phyloP scores from a whole-genome alignment of 768 basidiomycete species.

The Kwoniella pini region DNA sequence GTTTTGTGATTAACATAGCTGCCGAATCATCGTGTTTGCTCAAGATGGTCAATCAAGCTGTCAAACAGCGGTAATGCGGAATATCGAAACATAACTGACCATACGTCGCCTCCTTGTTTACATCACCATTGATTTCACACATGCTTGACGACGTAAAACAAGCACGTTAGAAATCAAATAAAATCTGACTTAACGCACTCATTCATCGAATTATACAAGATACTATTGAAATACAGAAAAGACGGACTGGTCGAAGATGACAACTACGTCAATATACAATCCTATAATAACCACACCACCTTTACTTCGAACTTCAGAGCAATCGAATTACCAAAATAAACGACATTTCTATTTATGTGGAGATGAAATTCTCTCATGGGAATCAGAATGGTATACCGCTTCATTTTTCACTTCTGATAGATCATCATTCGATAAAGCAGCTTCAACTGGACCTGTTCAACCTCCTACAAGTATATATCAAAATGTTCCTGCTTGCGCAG shows the following conservation, averaged over 20 bases:
- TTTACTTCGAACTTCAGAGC: too few relatives aligned
- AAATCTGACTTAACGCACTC: too few relatives aligned
- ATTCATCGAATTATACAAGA: too few relatives aligned
- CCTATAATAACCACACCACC: slow-evolving; percentile 4
- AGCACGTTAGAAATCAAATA: too few relatives aligned
- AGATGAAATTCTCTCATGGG: slow-evolving; percentile 27
- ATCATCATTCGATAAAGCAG: slow-evolving; percentile 31
- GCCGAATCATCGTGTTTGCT: too few relatives aligned
- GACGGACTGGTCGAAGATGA: neutral
- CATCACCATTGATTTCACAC: too few relatives aligned
- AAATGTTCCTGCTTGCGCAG: slow-evolving; percentile 17
- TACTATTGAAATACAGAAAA: neutral
- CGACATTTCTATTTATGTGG: slow-evolving; percentile 36
- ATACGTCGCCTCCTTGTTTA: too few relatives aligned
- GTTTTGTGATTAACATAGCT: too few relatives aligned
- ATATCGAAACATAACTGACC: too few relatives aligned
- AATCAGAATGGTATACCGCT: slow-evolving; percentile 34
- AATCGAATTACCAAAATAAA: neutral
- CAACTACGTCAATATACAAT: neutral
- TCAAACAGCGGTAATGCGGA: too few relatives aligned
- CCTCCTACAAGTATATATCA: slow-evolving; percentile 22
- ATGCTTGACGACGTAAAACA: too few relatives aligned
- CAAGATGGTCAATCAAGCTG: too few relatives aligned
- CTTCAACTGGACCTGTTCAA: slow-evolving; percentile 33
- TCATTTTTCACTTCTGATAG: slow-evolving; percentile 29